Conservation (phyloP, 306 rosid genomes). For the Lupinus albus region DNA sequence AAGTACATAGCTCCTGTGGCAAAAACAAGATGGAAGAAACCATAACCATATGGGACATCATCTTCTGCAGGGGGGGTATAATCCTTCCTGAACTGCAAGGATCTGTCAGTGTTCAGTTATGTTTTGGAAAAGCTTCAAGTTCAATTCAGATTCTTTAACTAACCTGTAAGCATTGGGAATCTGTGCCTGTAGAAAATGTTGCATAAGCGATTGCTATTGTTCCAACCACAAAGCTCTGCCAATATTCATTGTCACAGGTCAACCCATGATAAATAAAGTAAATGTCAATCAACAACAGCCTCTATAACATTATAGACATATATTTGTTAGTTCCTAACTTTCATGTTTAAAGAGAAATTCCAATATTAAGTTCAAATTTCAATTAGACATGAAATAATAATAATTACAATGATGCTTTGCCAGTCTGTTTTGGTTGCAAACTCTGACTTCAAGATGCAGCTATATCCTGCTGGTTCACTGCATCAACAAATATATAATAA, state of each 20-base stretch:
- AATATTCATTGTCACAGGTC: conserved; percentile 38
- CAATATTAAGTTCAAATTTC: conserved; percentile 22
- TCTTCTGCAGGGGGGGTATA: conserved; percentile 61
- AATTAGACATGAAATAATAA: conserved; percentile 16
- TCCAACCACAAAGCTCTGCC: conserved; percentile 90
- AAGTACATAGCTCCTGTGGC: conserved; percentile 99
- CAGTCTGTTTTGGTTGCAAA: conserved; percentile 68
- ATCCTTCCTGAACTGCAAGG: conserved; percentile 69
- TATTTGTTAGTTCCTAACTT: conserved; percentile 13
- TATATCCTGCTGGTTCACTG: conserved; percentile 82
- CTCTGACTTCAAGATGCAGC: conserved; percentile 64
- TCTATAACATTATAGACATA: neutral
- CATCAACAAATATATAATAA: conserved; percentile 32
- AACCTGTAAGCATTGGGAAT: conserved; percentile 92
- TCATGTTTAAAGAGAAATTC: conserved; percentile 14
- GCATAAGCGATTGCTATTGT: conserved; percentile 82
- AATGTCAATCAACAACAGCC: conserved; percentile 13
- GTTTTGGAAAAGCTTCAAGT: conserved; percentile 34
- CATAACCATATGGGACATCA: conserved; percentile 95
- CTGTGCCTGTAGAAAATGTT: conserved; percentile 94
- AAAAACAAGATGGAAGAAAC: conserved; percentile 95
- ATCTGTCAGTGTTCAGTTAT: conserved; percentile 28
- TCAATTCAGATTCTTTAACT: conserved; percentile 43
- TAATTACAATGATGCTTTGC: conserved; percentile 81
- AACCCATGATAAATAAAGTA: conserved; percentile 28